Evolutionary conservation across 202 grass and related monocot genomes (phyloP), one percentile per base, ranked within the genome.

Genomic region (Panicum hallii): DNA sequence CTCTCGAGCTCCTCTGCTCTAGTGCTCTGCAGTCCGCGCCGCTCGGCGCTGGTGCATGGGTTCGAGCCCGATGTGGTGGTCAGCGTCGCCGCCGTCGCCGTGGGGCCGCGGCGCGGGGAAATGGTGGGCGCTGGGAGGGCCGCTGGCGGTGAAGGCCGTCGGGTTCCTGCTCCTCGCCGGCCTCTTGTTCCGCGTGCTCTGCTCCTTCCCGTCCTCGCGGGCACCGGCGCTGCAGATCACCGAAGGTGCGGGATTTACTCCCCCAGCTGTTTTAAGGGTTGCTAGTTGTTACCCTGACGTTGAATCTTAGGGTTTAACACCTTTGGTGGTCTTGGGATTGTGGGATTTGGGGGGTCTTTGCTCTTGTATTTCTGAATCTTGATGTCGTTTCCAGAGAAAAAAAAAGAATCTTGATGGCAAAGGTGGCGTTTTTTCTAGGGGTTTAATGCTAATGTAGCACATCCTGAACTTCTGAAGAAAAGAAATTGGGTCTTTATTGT

Each of bases 151-250:
- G 69, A 95, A 90, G 80, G 71, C 84, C 50, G 65, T 90, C 46
- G 85, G 87, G 62, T 93, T 62, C 71, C 72, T 90, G 16, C 67
- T 98, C 68, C 66, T 98, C 70, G 61, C 86, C 9, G 91, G 74
- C 60, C 20, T 93, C 85, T 73, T 86, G 67, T 85, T 90, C 82
- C 89, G 91, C 70, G 68, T 93, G 72, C 87, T 98, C 64, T 93
- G 70, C 87, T 93, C 87, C 61, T 73, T 70, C 44, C 71, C 71
- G 16, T 87, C 87, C 67, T 47, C 74, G n/a, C 77, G 61, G 30
- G 54, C 32, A 4, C 45, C 71, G 40, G 9, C 78, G 52, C 62
- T 81, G 55, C 57, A 72, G 72, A 64, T 70, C 36, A 26, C 55
- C n/a, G 28, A 88, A 91, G 91, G 94, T 96, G 65, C 57, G 50